phyloP scores from a whole-genome alignment of 768 basidiomycete genomes.

The Phylloporus sp. region DNA sequence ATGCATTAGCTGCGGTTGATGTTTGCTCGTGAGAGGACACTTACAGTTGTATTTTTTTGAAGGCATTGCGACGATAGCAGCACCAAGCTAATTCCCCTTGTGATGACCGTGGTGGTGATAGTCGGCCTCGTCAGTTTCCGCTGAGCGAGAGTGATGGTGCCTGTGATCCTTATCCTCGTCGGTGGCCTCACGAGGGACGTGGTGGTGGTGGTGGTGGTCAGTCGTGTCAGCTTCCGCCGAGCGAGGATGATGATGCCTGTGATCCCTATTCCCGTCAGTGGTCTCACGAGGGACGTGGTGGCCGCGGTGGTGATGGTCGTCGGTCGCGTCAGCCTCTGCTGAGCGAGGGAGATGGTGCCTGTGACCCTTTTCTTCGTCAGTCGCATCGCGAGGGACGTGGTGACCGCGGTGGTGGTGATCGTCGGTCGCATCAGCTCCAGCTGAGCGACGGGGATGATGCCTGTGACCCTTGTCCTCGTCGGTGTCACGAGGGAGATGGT shows the following conservation, averaged over 20 bases:
- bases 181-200: not conserved
- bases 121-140: not conserved
- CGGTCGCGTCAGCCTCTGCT: not conserved
- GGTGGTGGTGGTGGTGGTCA: not conserved
- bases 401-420: not conserved
- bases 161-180: not conserved
- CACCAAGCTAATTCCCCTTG: not conserved
- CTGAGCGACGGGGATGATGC: not conserved
- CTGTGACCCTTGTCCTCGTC: not conserved
- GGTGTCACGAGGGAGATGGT: not conserved
- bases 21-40: not conserved
- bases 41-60: not conserved
- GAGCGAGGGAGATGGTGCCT: not conserved
- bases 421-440: not conserved
- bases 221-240: not conserved
- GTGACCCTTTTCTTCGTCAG: not conserved
- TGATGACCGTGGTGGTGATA: not conserved
- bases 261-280: not conserved
- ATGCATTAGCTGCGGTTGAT: not conserved
- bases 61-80: not conserved
- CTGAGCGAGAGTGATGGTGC: not conserved
- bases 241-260: not conserved
- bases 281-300: not conserved
- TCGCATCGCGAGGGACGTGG: not conserved
- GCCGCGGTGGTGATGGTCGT: not conserved